These are phyloP conservation scores for Macroventuria anomochaeta DNA, from an alignment of 2,329 filamentous ascomycete species.

Conservation along the genomic window DNA sequence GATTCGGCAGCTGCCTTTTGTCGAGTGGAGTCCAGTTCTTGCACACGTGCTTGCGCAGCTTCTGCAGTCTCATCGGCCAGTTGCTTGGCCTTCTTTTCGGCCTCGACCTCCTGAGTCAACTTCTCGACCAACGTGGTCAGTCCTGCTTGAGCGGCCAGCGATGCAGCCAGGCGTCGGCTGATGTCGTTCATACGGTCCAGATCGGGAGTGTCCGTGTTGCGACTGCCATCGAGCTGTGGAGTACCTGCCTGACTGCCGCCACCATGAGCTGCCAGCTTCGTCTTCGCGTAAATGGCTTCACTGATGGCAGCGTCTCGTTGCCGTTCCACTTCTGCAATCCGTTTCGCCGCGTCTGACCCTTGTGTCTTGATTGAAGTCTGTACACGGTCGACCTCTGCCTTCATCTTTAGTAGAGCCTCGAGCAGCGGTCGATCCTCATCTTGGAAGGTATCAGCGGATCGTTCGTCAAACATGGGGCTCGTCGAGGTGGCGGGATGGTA, in stretches of 20 bases:
- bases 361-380: constrained; percentile 90
- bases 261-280: constrained; percentile 83
- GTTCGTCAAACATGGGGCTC: constrained; percentile 77
- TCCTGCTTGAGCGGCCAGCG: constrained; percentile 79
- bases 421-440: constrained; percentile 93
- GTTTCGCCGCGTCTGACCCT: constrained; percentile 80
- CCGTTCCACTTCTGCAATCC: constrained; percentile 92
- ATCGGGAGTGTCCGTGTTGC: constrained; percentile 65
- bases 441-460: constrained; percentile 77
- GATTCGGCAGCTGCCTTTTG: constrained; percentile 84
- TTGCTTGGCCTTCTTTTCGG: constrained; percentile 80
- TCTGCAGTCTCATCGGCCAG: constrained; percentile 87
- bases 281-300: constrained; percentile 93
- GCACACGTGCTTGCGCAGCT: constrained; percentile 81
- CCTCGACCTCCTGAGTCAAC: constrained; percentile 72
- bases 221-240: constrained; percentile 61
- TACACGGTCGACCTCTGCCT: constrained; percentile 84
- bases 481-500: constrained; percentile 76
- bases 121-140: constrained; percentile 78
- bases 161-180: constrained; percentile 79
- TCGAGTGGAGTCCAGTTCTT: constrained; percentile 82
- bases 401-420: constrained; percentile 91
- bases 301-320: constrained; percentile 93
- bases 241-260: constrained; percentile 68
- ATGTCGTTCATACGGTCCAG: constrained; percentile 76